Percentiles rank a stretch among this genome's conserved stretches.
phyloP scores from a whole-genome alignment of 345 rosid species.

The Fremontodendron californicum region DNA sequence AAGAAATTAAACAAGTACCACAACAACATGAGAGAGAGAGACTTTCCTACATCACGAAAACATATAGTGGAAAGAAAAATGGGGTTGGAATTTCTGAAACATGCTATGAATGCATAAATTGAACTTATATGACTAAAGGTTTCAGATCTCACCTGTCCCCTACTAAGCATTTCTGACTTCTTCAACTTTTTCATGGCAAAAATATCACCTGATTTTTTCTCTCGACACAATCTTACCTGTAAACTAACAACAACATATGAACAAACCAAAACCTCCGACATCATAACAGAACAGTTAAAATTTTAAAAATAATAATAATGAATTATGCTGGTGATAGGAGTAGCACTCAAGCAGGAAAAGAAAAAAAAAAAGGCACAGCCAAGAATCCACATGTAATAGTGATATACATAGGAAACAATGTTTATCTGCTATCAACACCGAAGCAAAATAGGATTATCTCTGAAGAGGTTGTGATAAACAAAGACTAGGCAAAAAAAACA shows the following conservation, averaged over 20 bases:
- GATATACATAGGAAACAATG: background rate
- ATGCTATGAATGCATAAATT: background rate
- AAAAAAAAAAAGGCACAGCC: background rate
- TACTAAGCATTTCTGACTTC: constrained; percentile 97
- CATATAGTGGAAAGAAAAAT: background rate
- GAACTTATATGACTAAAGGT: background rate
- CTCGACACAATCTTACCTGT: constrained; percentile 85
- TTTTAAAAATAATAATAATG: background rate
- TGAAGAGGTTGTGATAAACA: background rate
- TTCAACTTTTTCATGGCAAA: constrained; percentile 95
- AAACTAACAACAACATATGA: constrained; percentile 7
- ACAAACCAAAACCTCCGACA: constrained; percentile 4
- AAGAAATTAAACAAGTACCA: background rate
- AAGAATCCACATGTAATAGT: background rate
- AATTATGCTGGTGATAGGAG: background rate
- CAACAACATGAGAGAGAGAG: background rate
- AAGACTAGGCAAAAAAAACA: background rate
- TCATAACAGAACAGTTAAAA: background rate
- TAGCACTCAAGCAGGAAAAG: background rate
- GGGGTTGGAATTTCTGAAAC: background rate
- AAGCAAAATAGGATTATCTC: background rate
- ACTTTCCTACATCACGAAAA: background rate
- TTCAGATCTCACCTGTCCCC: constrained; percentile 75
- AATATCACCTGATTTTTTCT: constrained; percentile 71
- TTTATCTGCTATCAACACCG: background rate